phyloP scores from a whole-genome alignment of 495 filamentous ascomycete genomes.

The Lophium mytilinum region DNA sequence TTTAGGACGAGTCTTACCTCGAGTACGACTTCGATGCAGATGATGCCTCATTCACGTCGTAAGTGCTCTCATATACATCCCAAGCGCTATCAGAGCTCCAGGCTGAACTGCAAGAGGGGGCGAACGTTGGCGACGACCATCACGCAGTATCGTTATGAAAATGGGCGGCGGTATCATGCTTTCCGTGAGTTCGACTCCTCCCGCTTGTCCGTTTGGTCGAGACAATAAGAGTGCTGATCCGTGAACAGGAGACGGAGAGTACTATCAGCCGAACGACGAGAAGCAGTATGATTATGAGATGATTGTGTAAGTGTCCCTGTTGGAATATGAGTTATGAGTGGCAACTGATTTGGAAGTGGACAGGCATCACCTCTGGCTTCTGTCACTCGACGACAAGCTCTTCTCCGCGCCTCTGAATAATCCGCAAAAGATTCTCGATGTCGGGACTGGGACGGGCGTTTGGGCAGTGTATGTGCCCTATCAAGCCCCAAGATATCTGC shows the following conservation, averaged over 20 bases:
- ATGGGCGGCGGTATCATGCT: conserved; percentile 30
- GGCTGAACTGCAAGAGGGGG: conserved; percentile 13
- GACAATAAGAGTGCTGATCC: not conserved
- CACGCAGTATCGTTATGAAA: conserved; percentile 29
- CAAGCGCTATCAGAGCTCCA: not conserved
- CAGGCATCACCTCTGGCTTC: conserved; percentile 28
- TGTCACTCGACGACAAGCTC: conserved; percentile 27
- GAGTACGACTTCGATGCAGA: conserved; percentile 13
- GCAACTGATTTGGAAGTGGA: not conserved
- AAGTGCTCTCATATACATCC: not conserved
- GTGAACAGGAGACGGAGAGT: conserved; percentile 17
- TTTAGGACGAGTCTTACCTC: conserved; percentile 2
- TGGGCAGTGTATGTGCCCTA: conserved; percentile 27
- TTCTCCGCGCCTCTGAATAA: conserved; percentile 28
- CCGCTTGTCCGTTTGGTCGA: not conserved
- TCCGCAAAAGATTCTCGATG: conserved; percentile 27
- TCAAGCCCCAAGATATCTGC: not conserved
- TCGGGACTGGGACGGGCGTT: conserved; percentile 32
- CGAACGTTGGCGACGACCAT: conserved; percentile 25
- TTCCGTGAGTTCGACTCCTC: conserved; percentile 12
- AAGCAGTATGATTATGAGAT: conserved; percentile 8
- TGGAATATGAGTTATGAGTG: not conserved
- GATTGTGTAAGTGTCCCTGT: conserved; percentile 12
- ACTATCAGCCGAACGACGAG: conserved; percentile 24
- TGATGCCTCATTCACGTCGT: conserved; percentile 20